Conservation (phyloP, 306 rosid species). For the Vigna radiata region DNA sequence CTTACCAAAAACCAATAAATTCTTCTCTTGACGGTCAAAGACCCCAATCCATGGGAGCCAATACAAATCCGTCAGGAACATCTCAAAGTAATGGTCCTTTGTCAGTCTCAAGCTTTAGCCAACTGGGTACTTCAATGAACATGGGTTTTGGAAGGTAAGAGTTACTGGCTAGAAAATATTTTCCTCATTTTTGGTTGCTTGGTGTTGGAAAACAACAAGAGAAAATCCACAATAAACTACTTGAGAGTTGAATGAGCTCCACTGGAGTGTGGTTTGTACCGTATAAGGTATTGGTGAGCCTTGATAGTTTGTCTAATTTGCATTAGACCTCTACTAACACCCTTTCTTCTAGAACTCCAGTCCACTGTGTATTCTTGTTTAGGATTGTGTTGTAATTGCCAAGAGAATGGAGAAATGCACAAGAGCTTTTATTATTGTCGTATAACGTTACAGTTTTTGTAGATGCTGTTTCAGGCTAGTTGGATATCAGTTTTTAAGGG, state of each 20-base stretch:
- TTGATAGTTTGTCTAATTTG: conserved; percentile 18
- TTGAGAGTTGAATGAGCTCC: conserved; percentile 3
- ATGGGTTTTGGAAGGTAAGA: conserved; percentile 61
- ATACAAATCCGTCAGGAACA: conserved; percentile 52
- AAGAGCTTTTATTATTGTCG: conserved; percentile 16
- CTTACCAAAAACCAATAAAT: conserved; percentile 47
- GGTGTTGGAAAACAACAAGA: conserved; percentile 18
- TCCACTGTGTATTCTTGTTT: conserved; percentile 18
- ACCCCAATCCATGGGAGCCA: conserved; percentile 49
- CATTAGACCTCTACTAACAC: conserved; percentile 3
- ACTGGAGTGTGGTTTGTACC: conserved; percentile 19
- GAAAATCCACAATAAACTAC: not conserved
- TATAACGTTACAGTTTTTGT: conserved; percentile 1
- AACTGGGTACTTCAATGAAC: conserved; percentile 69
- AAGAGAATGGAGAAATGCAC: conserved; percentile 8
- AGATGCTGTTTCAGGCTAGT: conserved; percentile 29
- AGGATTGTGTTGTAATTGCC: conserved; percentile 24
- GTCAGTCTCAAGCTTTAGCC: conserved; percentile 85
- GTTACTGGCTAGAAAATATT: conserved; percentile 4
- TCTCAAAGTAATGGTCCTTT: conserved; percentile 64
- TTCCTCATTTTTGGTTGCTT: conserved; percentile 16
- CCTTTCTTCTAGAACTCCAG: conserved; percentile 26
- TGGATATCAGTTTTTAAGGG: conserved; percentile 32
- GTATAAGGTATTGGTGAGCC: conserved; percentile 7
- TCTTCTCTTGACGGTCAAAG: conserved; percentile 54